These are phyloP conservation scores for Escallonia rubra DNA, from an alignment of 129 eudicot species.

Conservation along the genomic window DNA sequence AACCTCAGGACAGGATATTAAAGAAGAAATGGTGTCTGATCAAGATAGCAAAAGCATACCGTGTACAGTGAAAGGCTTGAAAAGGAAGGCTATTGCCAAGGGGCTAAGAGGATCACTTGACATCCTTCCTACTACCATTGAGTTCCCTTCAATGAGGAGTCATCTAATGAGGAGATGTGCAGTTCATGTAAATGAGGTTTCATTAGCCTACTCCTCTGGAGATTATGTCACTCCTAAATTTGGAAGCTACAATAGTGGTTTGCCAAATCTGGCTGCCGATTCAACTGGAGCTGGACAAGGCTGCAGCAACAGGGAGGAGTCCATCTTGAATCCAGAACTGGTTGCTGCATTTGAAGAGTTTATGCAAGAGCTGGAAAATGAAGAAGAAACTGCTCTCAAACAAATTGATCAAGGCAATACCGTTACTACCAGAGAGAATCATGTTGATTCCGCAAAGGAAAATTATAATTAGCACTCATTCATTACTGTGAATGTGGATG, in stretches of 20 bases:
- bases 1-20: too few relatives aligned
- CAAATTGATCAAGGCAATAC: background rate
- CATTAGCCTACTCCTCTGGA: slow-evolving; percentile 10
- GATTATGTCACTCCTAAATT: slow-evolving; percentile 30
- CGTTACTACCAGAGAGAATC: too few relatives aligned
- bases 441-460: too few relatives aligned
- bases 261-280: background rate
- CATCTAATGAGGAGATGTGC: background rate
- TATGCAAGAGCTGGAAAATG: slow-evolving; percentile 18
- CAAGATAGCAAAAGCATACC: too few relatives aligned
- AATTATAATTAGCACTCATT: too few relatives aligned
- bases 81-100: slow-evolving; percentile 16
- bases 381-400: slow-evolving; percentile 22
- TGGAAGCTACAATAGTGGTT: slow-evolving; percentile 20
- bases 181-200: background rate
- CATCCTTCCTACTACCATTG: slow-evolving; percentile 11
- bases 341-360: slow-evolving; percentile 34
- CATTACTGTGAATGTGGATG: too few relatives aligned
- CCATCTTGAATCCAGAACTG: slow-evolving; percentile 20
- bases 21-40: too few relatives aligned
- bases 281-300: background rate
- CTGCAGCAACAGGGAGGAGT: background rate
- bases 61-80: slow-evolving; percentile 14
- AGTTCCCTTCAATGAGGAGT: slow-evolving; percentile 5
- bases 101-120: slow-evolving; percentile 21